Percentiles rank a stretch among this genome's conserved stretches.
Evolutionary conservation across 2,329 filamentous ascomycete species (phyloP).

Genomic region (Beauveria scarabaeidicola): DNA sequence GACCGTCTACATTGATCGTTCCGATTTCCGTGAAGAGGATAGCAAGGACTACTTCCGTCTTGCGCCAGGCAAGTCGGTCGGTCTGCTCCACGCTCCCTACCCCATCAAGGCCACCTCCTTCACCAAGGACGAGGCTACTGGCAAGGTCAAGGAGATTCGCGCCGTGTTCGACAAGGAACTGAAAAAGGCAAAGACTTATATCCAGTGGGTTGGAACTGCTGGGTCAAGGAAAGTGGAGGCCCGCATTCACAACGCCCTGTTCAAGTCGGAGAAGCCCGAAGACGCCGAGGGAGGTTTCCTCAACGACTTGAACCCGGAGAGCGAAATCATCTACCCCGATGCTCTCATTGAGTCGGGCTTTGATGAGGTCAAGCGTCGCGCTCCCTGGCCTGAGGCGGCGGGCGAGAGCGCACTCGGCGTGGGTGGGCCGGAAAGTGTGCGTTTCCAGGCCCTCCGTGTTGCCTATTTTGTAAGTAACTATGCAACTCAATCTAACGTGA

Average conservation of each 20-base stretch:
- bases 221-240: slow-evolving; percentile 62
- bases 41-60: slow-evolving; percentile 66
- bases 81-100: slow-evolving; percentile 58
- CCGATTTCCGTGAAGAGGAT: slow-evolving; percentile 63
- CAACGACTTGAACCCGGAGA: slow-evolving; percentile 75
- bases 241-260: slow-evolving; percentile 72
- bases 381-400: slow-evolving; percentile 74
- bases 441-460: slow-evolving; percentile 86
- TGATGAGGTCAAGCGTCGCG: slow-evolving; percentile 61
- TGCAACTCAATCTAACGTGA: not conserved
- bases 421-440: slow-evolving; percentile 62
- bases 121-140: slow-evolving; percentile 51
- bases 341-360: slow-evolving; percentile 80
- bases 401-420: slow-evolving; percentile 57
- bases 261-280: slow-evolving; percentile 78
- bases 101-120: slow-evolving; percentile 59
- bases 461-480: slow-evolving; percentile 62
- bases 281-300: slow-evolving; percentile 72
- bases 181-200: slow-evolving; percentile 69
- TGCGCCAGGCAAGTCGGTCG: slow-evolving; percentile 62
- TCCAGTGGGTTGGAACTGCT: slow-evolving; percentile 75
- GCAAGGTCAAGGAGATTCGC: slow-evolving; percentile 53
- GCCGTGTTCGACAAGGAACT: slow-evolving; percentile 58
- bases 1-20: slow-evolving; percentile 76
- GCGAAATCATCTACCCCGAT: slow-evolving; percentile 67